Evolutionary conservation across 495 filamentous ascomycete species (phyloP), one percentile per base, ranked within the genome.

Genomic region (Astrocystis sublimbata): DNA sequence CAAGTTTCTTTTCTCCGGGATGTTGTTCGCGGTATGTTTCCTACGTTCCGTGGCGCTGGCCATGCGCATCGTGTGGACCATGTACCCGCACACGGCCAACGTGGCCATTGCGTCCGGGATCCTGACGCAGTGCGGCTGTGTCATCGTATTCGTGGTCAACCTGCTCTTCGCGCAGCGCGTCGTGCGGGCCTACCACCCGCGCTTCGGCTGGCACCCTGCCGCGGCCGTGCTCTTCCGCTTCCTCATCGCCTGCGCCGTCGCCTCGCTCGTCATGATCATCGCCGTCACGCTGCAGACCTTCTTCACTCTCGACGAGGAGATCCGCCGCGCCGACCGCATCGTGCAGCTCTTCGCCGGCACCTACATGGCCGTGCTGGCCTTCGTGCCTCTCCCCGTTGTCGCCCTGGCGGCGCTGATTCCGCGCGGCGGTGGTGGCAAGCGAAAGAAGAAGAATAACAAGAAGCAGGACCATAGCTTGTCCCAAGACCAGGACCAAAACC

Each of bases 81-180:
- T 67, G 24, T 62, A 80, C 53, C 78, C 74, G 3, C 56, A 19
- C 8, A 76, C 86, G 62, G 65, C 87, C 42, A 66, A 64, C 28
- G 58, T 93, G 3, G 87, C 81, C 7, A 90, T 96, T 50, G 87
- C 89, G 0, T 84, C 91, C 2, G 77, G 85, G 58, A 82, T 96
- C 67, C 87, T 96, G 63, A 85, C 93, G 26, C 80, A 85, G 10
- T 89, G 89, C 0, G 93, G 92, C 26, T 84, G 92, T 19, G 66
- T 96, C 24, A 66, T 96, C 6, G 74, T 96, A n/a, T 96, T 89
- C 73, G 74, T 96, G 59, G 73, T 91, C 69, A 94, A 97, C 71
- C 75, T 97, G 30, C 78, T 94, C 66, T 89, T 91, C 69, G 77
- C 88, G 0, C 90, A 93, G 70, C 86, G 93, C 28, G 84, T 96